Base-by-base conservation (phyloP, 2,329 filamentous ascomycete species). In the Aspergillus brasiliensis region DNA sequence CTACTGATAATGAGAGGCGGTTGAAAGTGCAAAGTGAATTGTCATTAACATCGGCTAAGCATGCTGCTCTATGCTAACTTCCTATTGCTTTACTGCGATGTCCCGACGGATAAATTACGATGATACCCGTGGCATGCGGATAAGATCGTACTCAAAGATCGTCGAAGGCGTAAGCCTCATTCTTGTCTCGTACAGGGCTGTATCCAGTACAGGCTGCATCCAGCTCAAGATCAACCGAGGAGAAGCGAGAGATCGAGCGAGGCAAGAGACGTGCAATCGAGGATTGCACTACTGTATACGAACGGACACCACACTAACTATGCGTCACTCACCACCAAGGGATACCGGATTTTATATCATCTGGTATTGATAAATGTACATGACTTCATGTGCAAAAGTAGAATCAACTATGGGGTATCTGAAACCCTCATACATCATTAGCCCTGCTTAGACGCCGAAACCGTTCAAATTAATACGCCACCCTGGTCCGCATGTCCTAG, bases 401-500 rank as follows among this genome's bases (percentile, higher is more conserved):
- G 37, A 60, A 58, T 62, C 52, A 55, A 62, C 61, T 63, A 67
- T 58, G 47, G 61, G 61, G 65, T 70, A 73, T 67, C 62, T 65
- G 63, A 64, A 69, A 66, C 62, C 67, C 63, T 57, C 46, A 57
- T 58, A 68, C 54, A 65, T 21, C n/a, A 23, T 54, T 31, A 54
- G 58, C 25, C 67, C 59, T 47, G 25, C 54, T 47, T 40, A 52
- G 66, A 71, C 67, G 67, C 71, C 74, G 54, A 66, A 59, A 57
- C 59, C 58, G 27, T 47, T 44, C 58, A 59, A 65, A 70, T 77
- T 69, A 83, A 67, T 85, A 85, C 64, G 83, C 83, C 64, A 84
- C 84, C 64, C 83, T 74, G 54, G 83, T 85, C 59, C 83, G 78
- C 80, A 85, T 85, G 72, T 85, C 83, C 81, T 84, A 34, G 5